Conservation (phyloP, 768 basidiomycete genomes). For the Hygrophoropsis aurantiaca region DNA sequence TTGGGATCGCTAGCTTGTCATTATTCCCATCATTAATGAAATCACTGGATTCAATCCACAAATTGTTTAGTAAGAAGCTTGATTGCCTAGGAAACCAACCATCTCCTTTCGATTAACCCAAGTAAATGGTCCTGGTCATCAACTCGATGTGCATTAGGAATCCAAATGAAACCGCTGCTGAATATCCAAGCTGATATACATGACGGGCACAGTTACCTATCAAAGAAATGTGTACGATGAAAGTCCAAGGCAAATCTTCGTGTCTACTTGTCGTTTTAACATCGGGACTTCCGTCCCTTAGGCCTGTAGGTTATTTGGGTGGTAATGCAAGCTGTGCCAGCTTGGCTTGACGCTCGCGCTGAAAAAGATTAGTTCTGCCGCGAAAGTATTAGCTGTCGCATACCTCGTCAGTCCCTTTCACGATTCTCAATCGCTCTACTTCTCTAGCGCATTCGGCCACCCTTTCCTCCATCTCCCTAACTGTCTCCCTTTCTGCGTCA, state of each 20-base stretch:
- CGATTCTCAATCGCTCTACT: conserved; percentile 62
- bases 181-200: too few relatives aligned
- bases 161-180: too few relatives aligned
- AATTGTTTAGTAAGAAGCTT: not conserved
- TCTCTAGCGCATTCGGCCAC: conserved; percentile 73
- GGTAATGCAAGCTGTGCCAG: conserved; percentile 42
- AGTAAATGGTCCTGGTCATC: too few relatives aligned
- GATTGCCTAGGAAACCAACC: not conserved
- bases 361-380: conserved; percentile 5
- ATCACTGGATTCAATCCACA: not conserved
- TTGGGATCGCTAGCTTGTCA: too few relatives aligned
- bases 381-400: conserved; percentile 10
- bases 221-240: too few relatives aligned
- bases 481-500: conserved; percentile 50
- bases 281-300: too few relatives aligned
- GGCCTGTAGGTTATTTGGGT: too few relatives aligned
- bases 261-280: too few relatives aligned
- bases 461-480: conserved; percentile 57
- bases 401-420: conserved; percentile 69
- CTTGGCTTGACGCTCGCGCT: conserved; percentile 59
- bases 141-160: too few relatives aligned
- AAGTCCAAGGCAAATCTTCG: too few relatives aligned
- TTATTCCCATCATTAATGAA: too few relatives aligned
- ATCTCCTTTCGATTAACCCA: not conserved
- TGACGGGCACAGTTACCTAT: too few relatives aligned